Conservation (phyloP, 2,329 filamentous ascomycete genomes). For the Fusarium tricinctum region DNA sequence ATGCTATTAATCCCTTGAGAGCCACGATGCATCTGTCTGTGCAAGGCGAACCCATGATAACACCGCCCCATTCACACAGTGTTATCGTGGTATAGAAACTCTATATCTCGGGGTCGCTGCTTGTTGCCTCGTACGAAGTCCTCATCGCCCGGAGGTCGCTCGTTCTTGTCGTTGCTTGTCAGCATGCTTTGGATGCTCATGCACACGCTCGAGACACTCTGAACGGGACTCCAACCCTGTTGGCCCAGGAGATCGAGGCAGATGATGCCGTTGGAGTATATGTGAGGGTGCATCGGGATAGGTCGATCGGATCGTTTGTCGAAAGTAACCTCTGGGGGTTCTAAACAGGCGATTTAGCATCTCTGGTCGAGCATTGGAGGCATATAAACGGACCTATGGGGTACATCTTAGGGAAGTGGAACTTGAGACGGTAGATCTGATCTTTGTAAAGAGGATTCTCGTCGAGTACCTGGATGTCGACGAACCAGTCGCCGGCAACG, state of each 20-base stretch:
- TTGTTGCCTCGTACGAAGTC: constrained; percentile 88
- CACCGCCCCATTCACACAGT: constrained; percentile 65
- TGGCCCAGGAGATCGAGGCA: constrained; percentile 92
- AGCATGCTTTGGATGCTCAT: constrained; percentile 99
- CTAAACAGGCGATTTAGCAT: constrained; percentile 60
- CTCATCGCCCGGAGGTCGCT: constrained; percentile 89
- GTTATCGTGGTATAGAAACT: constrained; percentile 94
- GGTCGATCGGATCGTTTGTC: constrained; percentile 72
- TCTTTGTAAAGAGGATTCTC: constrained; percentile 87
- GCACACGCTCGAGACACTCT: constrained; percentile 96
- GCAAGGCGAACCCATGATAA: constrained; percentile 1
- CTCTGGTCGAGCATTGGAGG: neutral
- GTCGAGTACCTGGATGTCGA: constrained; percentile 93
- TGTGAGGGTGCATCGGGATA: constrained; percentile 96
- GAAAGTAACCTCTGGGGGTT: constrained; percentile 96
- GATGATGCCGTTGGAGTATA: constrained; percentile 99
- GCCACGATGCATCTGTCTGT: constrained; percentile 10
- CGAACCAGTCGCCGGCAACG: constrained; percentile 80
- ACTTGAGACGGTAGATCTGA: constrained; percentile 87
- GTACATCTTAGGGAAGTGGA: constrained; percentile 86
- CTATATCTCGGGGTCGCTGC: constrained; percentile 86
- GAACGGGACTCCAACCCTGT: constrained; percentile 95
- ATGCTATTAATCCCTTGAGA: constrained; percentile 40
- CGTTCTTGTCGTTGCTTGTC: constrained; percentile 92
- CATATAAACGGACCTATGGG: constrained; percentile 80